Conservation (phyloP, 768 basidiomycete genomes). For the Phlegmacium glaucopus region DNA sequence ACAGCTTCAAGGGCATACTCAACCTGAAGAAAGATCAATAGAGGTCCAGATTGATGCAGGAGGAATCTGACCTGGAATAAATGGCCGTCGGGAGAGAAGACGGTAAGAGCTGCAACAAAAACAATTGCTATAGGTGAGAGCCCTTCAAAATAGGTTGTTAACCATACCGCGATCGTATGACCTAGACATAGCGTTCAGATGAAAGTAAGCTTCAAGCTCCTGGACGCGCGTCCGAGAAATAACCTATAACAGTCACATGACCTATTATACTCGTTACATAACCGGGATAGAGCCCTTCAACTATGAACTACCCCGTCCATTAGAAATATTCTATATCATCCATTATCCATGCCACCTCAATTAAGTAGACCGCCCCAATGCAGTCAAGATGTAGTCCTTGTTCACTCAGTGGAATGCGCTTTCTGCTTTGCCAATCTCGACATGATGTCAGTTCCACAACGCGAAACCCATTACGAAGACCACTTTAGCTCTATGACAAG, state of each 20-base stretch:
- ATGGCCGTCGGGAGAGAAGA: constrained; percentile 98
- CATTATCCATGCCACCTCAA: no score
- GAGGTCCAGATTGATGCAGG: constrained; percentile 8
- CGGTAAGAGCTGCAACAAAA: constrained; percentile 72
- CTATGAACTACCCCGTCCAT: no score
- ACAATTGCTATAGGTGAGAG: not conserved
- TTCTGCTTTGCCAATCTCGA: constrained; percentile 47
- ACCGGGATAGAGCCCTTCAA: no score
- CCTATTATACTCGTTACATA: no score
- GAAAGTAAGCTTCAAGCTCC: constrained; percentile 16
- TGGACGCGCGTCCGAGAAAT: constrained; percentile 52
- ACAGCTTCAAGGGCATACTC: constrained; percentile 99
- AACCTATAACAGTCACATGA: constrained; percentile 27
- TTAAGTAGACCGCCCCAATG: not conserved
- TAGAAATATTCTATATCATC: no score
- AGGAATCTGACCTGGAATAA: constrained; percentile 77
- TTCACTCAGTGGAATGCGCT: constrained; percentile 36
- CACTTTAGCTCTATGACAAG: constrained; percentile 35
- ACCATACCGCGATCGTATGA: constrained; percentile 91
- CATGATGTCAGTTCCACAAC: constrained; percentile 31
- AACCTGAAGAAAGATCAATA: constrained; percentile 53
- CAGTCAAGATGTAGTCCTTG: not conserved
- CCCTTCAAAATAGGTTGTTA: not conserved
- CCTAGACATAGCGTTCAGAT: constrained; percentile 66
- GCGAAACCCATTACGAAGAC: constrained; percentile 52